A percentile compares a stretch with the other conserved stretches of the same genome.
Evolutionary conservation across 139 green algal genomes (phyloP).

Genomic region (Eudorina sp.): DNA sequence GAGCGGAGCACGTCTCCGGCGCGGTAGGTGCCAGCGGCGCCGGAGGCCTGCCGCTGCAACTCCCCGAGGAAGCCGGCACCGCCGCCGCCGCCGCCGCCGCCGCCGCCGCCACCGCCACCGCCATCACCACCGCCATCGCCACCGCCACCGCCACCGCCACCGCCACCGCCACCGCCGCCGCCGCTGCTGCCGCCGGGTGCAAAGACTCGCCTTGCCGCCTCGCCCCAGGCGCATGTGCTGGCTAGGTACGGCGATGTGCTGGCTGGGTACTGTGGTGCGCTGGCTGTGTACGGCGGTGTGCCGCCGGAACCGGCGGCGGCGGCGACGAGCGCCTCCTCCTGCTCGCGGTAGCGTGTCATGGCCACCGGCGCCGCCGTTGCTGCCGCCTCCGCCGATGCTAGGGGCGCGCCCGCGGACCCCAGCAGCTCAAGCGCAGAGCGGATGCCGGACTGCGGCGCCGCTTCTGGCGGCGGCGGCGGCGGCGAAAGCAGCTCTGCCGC

Average conservation of each 20-base stretch:
- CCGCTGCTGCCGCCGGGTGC: not conserved
- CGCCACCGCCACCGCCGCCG: not conserved
- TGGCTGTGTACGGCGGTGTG: too few relatives aligned
- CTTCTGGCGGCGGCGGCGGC: not conserved
- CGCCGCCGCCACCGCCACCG: not conserved
- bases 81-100: not conserved
- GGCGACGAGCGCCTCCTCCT: too few relatives aligned
- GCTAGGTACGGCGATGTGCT: too few relatives aligned
- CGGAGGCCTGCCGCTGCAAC: not conserved
- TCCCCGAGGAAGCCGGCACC: not conserved
- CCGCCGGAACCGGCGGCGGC: too few relatives aligned
- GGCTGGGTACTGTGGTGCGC: too few relatives aligned
- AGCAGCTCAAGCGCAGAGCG: not conserved
- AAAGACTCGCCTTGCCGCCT: too few relatives aligned
- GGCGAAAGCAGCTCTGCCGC: not conserved
- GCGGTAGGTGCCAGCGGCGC: not conserved
- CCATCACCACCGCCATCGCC: not conserved
- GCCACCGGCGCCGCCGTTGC: too few relatives aligned
- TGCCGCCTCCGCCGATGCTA: too few relatives aligned
- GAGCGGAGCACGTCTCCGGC: conserved; percentile 17
- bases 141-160: not conserved
- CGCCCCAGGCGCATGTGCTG: too few relatives aligned
- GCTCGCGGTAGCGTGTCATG: too few relatives aligned
- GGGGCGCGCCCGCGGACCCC: too few relatives aligned
- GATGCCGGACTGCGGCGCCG: not conserved